A percentile compares a stretch with the other conserved stretches of the same genome.
phyloP scores from a whole-genome alignment of 495 filamentous ascomycete genomes.

The Tirmania nivea region DNA sequence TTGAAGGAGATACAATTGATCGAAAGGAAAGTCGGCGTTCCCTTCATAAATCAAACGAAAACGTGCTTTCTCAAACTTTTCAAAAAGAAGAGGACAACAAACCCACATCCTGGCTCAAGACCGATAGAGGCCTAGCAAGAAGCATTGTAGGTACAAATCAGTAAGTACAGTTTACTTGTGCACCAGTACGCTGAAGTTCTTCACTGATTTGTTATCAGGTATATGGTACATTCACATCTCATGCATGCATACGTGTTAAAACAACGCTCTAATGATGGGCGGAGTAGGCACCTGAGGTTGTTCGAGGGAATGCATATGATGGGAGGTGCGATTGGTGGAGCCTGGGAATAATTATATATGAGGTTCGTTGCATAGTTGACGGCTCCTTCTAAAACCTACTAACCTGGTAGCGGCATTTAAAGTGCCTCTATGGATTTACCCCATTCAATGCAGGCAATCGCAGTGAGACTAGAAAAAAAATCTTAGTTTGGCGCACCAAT shows the following conservation, averaged over 20 bases:
- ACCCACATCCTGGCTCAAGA: background rate
- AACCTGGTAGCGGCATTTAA: conserved; percentile 11
- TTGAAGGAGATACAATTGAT: conserved; percentile 58
- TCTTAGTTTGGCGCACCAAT: conserved; percentile 34
- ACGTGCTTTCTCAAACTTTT: background rate
- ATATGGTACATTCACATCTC: background rate
- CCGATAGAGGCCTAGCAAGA: conserved; percentile 32
- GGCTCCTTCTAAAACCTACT: conserved; percentile 1
- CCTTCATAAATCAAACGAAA: conserved; percentile 1
- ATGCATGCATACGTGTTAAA: background rate
- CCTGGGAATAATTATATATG: conserved; percentile 74
- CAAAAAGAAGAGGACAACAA: background rate
- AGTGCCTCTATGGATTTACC: conserved; percentile 71
- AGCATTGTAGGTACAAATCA: conserved; percentile 92
- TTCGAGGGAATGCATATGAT: conserved; percentile 65
- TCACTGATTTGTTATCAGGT: background rate
- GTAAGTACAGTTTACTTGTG: conserved; percentile 39
- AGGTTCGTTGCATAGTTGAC: conserved; percentile 25
- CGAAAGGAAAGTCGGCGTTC: conserved; percentile 26
- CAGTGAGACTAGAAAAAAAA: conserved; percentile 59
- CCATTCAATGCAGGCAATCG: conserved; percentile 68
- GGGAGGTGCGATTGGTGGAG: conserved; percentile 95
- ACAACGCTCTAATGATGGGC: background rate
- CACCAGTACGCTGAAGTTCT: background rate
- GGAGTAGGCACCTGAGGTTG: conserved; percentile 60